Percentiles rank a stretch among this genome's conserved stretches.
phyloP scores from a whole-genome alignment of 345 rosid genomes.

The Sisymbrium irio region DNA sequence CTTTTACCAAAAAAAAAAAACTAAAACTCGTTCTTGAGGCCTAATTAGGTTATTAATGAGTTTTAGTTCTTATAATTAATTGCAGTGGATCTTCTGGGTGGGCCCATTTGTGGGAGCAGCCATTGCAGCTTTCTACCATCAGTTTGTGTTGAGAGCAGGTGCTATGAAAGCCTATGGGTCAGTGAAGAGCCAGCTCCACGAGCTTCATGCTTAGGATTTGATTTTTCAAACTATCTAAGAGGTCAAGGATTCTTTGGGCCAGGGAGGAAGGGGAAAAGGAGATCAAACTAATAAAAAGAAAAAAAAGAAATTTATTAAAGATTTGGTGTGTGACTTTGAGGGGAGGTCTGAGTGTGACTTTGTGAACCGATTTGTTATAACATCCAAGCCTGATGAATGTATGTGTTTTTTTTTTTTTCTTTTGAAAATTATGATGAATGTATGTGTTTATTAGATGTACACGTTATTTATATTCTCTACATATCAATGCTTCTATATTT shows the following conservation, averaged over 20 bases:
- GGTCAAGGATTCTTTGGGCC: slow-evolving; percentile 15
- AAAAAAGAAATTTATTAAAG: background rate
- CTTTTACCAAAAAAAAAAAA: too few species aligned
- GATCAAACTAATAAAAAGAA: background rate
- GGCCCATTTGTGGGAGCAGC: slow-evolving; percentile 89
- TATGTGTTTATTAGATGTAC: background rate
- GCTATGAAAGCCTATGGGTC: slow-evolving; percentile 83
- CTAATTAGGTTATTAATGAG: background rate
- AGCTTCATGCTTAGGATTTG: slow-evolving; percentile 38
- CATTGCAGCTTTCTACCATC: slow-evolving; percentile 86
- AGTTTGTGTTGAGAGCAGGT: slow-evolving; percentile 74
- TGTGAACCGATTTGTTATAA: slow-evolving; percentile 9
- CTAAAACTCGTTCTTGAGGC: background rate
- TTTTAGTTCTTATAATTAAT: background rate
- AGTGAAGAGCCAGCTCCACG: slow-evolving; percentile 70
- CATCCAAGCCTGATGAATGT: slow-evolving; percentile 4
- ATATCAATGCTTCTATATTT: background rate
- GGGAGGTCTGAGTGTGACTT: slow-evolving; percentile 21
- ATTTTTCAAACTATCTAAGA: background rate
- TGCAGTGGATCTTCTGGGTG: slow-evolving; percentile 88
- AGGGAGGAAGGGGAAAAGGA: background rate
- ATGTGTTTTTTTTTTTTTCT: too few species aligned
- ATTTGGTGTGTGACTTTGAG: slow-evolving; percentile 23
- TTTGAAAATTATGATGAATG: too few species aligned
- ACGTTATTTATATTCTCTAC: background rate